Evolutionary conservation across 1,139 yeast species (phyloP).

Genomic region (Citeromyces siamensis): DNA sequence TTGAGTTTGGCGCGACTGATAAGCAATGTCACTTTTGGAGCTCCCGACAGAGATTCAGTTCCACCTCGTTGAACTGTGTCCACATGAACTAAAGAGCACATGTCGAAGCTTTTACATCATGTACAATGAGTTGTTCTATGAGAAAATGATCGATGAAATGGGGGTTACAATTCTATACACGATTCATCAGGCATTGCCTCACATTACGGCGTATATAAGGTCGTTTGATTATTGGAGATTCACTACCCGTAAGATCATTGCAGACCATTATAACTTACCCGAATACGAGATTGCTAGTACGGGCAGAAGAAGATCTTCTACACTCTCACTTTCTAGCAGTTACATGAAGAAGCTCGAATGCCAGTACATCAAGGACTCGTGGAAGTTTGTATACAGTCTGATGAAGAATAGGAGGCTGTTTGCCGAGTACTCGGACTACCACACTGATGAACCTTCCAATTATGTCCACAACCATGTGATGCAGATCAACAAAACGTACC

Average conservation of each 20-base stretch:
- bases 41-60: slow-evolving; percentile 43
- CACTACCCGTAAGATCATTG: slow-evolving; percentile 22
- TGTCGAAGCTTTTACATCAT: slow-evolving; percentile 30
- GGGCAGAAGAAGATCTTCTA: slow-evolving; percentile 4
- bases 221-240: slow-evolving; percentile 35
- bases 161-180: slow-evolving; percentile 24
- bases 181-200: slow-evolving; percentile 26
- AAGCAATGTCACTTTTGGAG: slow-evolving; percentile 9
- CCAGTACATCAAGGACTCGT: slow-evolving; percentile 31
- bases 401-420: slow-evolving; percentile 37
- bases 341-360: slow-evolving; percentile 12
- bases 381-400: slow-evolving; percentile 40
- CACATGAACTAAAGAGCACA: slow-evolving; percentile 21
- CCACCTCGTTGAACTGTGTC: slow-evolving; percentile 26
- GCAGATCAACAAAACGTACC: slow-evolving; percentile 34
- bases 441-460: slow-evolving; percentile 36
- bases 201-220: slow-evolving; percentile 26
- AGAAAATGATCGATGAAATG: slow-evolving; percentile 27
- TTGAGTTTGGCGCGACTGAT: not conserved
- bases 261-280: slow-evolving; percentile 17
- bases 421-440: slow-evolving; percentile 38
- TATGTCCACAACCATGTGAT: slow-evolving; percentile 32
- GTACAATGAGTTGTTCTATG: slow-evolving; percentile 35
- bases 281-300: not conserved
- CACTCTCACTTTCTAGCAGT: slow-evolving; percentile 9